These are phyloP conservation scores for Suillus subaureus DNA, from an alignment of 768 basidiomycete genomes.

Conservation along the genomic window DNA sequence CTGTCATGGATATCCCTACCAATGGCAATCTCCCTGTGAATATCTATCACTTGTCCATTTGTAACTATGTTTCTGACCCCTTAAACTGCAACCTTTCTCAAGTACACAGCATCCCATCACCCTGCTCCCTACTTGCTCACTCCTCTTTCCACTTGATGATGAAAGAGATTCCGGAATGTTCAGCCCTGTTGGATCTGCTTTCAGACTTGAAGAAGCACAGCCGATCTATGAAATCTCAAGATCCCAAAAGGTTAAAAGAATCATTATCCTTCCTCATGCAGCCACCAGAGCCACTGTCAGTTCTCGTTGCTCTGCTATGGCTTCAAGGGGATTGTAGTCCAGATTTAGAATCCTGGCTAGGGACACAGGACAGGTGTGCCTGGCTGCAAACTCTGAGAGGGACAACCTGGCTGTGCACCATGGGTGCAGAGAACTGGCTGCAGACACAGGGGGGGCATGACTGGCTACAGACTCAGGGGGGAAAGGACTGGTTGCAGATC, in stretches of 20 bases:
- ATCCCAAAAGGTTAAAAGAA: neutral
- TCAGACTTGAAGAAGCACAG: neutral
- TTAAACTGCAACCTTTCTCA: neutral
- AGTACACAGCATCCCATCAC: neutral
- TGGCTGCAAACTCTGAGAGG: neutral
- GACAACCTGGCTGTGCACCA: neutral
- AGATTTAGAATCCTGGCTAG: neutral
- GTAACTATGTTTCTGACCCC: neutral
- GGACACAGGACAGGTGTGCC: neutral
- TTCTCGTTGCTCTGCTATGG: neutral
- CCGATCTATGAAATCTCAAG: neutral
- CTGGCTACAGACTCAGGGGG: neutral
- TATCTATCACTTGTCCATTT: neutral
- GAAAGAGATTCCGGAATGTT: neutral
- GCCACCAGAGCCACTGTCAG: neutral
- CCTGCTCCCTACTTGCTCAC: neutral
- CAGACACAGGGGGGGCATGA: neutral
- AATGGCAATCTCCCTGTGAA: neutral
- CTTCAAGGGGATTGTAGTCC: neutral
- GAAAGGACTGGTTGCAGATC: neutral
- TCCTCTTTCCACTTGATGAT: conserved; percentile 5
- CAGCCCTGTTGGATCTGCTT: neutral
- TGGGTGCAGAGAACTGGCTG: neutral
- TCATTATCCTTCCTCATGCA: neutral
- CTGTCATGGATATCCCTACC: neutral